Evolutionary conservation across 257 asterid species (phyloP).

Genomic region (Thymus quinquecostatus): DNA sequence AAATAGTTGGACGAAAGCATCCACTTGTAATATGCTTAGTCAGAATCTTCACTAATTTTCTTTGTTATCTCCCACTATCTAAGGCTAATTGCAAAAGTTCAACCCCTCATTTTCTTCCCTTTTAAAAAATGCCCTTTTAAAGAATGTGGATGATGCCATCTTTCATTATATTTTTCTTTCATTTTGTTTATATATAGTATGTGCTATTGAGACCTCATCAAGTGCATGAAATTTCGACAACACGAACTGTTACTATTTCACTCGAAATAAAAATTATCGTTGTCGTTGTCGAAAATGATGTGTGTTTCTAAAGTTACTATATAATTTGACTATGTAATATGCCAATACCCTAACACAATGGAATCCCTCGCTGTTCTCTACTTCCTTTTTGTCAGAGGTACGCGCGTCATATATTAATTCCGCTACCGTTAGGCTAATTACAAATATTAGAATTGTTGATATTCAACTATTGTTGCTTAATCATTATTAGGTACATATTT

Average conservation of each 20-base stretch:
- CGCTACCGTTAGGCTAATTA: too few relatives aligned
- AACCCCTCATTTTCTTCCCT: neutral
- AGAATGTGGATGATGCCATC: conserved; percentile 20
- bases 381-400: conserved; percentile 7
- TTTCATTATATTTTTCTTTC: neutral
- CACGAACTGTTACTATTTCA: neutral
- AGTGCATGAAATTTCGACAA: neutral
- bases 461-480: too few relatives aligned
- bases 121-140: neutral
- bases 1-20: conserved; percentile 17
- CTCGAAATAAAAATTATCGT: neutral
- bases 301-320: neutral
- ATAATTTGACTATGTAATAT: neutral
- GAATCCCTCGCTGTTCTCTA: conserved; percentile 26
- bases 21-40: conserved; percentile 29
- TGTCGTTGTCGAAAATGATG: conserved; percentile 8
- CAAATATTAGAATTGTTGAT: too few relatives aligned
- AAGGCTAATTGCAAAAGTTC: conserved; percentile 20
- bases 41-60: conserved; percentile 3
- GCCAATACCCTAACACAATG: conserved; percentile 19
- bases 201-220: neutral
- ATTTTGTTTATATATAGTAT: neutral
- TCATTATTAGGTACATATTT: too few relatives aligned
- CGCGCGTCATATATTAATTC: too few relatives aligned
- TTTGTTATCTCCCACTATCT: conserved; percentile 9